Evolutionary conservation across 1,139 yeast species (phyloP).

Genomic region (Pneumocystis jirovecii): DNA sequence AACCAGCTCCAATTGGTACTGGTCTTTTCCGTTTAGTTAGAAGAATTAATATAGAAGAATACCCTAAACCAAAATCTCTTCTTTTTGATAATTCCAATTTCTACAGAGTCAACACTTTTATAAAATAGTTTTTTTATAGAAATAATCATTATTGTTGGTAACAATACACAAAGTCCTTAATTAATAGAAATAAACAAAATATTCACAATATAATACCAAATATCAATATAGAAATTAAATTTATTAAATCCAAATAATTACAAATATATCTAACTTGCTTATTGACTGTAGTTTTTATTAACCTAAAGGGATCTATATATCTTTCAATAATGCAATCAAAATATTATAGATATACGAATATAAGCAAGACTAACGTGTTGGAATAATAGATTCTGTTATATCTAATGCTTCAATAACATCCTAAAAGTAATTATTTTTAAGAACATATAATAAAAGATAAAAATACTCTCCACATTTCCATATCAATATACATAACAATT

Average conservation of each 20-base stretch:
- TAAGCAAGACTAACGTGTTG: not conserved
- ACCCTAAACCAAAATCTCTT: not conserved
- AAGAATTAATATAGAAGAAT: conserved; percentile 8
- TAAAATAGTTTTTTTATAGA: not conserved
- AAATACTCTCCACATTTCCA: not conserved
- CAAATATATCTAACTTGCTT: too few relatives aligned
- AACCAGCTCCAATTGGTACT: conserved; percentile 94
- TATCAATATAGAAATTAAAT: not conserved
- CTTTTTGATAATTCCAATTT: not conserved
- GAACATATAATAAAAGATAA: not conserved
- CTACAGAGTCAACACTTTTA: not conserved
- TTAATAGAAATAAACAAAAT: not conserved
- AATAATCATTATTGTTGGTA: not conserved
- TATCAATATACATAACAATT: not conserved
- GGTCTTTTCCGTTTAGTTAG: conserved; percentile 70
- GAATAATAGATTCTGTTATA: not conserved
- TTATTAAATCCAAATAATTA: too few relatives aligned
- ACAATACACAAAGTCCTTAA: not conserved
- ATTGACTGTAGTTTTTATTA: too few relatives aligned
- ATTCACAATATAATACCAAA: not conserved
- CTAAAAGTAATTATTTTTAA: not conserved
- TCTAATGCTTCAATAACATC: not conserved
- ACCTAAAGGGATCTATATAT: too few relatives aligned
- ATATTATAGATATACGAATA: not conserved
- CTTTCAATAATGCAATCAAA: too few relatives aligned